These are phyloP conservation scores for Botrytis fabae DNA, from an alignment of 2,329 filamentous ascomycete genomes.

Conservation along the genomic window DNA sequence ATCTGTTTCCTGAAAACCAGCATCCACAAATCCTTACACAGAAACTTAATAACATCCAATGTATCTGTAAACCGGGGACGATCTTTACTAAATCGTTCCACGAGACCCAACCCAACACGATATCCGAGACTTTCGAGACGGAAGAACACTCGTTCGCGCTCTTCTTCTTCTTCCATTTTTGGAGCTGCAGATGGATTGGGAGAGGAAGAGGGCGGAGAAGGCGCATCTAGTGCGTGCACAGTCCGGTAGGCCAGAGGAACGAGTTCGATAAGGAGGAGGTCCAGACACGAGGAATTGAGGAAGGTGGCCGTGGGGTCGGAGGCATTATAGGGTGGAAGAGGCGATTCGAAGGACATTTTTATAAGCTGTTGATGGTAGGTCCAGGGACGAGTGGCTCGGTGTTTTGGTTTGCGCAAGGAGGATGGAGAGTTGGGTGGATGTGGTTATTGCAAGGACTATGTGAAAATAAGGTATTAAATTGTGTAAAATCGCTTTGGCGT, in stretches of 20 bases:
- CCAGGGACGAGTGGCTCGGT: not conserved
- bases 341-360: slow-evolving; percentile 71
- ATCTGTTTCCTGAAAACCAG: slow-evolving; percentile 95
- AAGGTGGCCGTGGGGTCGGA: slow-evolving; percentile 74
- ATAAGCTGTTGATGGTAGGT: too few relatives aligned
- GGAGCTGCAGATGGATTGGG: slow-evolving; percentile 14
- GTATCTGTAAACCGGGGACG: slow-evolving; percentile 87
- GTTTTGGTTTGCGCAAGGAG: slow-evolving; percentile 1
- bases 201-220: slow-evolving; percentile 26
- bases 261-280: slow-evolving; percentile 94
- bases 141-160: slow-evolving; percentile 81
- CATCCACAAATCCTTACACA: slow-evolving; percentile 98
- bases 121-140: slow-evolving; percentile 84
- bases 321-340: slow-evolving; percentile 67
- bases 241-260: slow-evolving; percentile 92
- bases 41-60: slow-evolving; percentile 94
- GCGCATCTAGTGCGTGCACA: slow-evolving; percentile 64
- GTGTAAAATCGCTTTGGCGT: not conserved
- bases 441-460: not conserved
- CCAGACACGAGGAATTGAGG: slow-evolving; percentile 81
- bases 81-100: slow-evolving; percentile 83
- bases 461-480: not conserved
- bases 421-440: not conserved
- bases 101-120: slow-evolving; percentile 86
- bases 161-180: slow-evolving; percentile 72